Conservation (phyloP, 768 basidiomycete genomes). For the Glaciozyma antarctica region DNA sequence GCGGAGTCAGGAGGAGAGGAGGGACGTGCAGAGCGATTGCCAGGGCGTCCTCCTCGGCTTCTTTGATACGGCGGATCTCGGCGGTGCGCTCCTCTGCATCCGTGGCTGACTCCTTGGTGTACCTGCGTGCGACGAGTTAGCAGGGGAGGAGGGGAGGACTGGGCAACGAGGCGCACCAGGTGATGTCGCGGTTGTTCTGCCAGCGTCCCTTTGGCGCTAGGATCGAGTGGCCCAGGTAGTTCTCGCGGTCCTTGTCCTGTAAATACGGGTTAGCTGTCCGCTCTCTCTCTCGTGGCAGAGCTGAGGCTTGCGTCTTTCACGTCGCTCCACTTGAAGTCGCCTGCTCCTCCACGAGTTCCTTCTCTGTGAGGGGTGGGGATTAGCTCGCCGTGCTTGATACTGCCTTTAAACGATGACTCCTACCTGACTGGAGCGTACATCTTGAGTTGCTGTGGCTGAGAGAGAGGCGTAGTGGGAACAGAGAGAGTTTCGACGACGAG, state of each 20-base stretch:
- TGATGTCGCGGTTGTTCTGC: slow-evolving; percentile 95
- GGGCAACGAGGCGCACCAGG: slow-evolving; percentile 61
- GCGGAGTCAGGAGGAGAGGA: not conserved
- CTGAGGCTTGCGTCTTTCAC: slow-evolving; percentile 15
- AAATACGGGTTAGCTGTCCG: not conserved
- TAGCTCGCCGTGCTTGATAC: too few relatives aligned
- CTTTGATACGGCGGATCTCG: slow-evolving; percentile 73
- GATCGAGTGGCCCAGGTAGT: slow-evolving; percentile 88
- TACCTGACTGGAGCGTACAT: too few relatives aligned
- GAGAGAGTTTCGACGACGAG: too few relatives aligned
- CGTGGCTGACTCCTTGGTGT: too few relatives aligned
- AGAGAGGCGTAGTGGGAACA: too few relatives aligned
- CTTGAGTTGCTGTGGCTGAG: too few relatives aligned
- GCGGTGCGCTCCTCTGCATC: slow-evolving; percentile 44
- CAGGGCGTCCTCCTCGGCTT: slow-evolving; percentile 80
- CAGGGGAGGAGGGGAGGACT: too few relatives aligned
- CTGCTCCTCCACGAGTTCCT: slow-evolving; percentile 25
- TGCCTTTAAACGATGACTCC: too few relatives aligned
- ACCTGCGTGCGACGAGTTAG: too few relatives aligned
- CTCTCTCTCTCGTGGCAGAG: not conserved
- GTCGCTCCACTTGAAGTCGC: slow-evolving; percentile 32
- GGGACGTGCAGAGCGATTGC: slow-evolving; percentile 60
- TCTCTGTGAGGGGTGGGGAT: not conserved
- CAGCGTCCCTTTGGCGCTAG: slow-evolving; percentile 43
- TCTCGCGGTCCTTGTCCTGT: slow-evolving; percentile 46